A percentile compares a stretch with the other conserved stretches of the same genome.
Evolutionary conservation across 345 rosid species (phyloP).

Genomic region (Ceriops zippeliana): DNA sequence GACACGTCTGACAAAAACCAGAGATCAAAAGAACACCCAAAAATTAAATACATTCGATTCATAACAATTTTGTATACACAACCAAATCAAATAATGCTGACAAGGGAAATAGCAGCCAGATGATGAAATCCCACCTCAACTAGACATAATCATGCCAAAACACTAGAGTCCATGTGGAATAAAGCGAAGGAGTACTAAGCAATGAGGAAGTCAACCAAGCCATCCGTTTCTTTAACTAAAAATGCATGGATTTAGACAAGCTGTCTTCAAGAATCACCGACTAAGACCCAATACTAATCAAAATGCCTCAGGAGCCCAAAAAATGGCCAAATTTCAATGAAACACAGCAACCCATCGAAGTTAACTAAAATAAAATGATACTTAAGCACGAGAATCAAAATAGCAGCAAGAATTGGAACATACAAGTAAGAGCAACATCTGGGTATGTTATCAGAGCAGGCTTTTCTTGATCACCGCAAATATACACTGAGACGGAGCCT

Average conservation of each 20-base stretch:
- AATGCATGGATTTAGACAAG: not conserved
- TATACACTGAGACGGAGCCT: conserved; percentile 66
- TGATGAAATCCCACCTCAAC: not conserved
- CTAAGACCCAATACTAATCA: not conserved
- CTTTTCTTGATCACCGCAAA: conserved; percentile 74
- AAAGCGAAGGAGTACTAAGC: not conserved
- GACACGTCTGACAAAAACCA: conserved; percentile 34
- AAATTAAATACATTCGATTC: conserved; percentile 3
- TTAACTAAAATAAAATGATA: not conserved
- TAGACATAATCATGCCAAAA: not conserved
- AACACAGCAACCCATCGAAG: conserved; percentile 1
- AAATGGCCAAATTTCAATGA: conserved; percentile 1
- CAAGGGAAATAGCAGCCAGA: not conserved
- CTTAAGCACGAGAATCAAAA: not conserved
- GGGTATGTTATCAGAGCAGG: conserved; percentile 85
- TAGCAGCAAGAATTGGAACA: conserved; percentile 2
- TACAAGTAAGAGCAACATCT: conserved; percentile 87
- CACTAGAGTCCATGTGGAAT: not conserved
- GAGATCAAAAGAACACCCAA: not conserved
- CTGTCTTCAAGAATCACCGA: not conserved
- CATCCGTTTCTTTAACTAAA: not conserved
- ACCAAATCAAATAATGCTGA: not conserved
- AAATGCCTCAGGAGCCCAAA: not conserved
- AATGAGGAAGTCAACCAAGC: no score
- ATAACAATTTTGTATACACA: not conserved